Evolutionary conservation across 106 monocot genomes (phyloP).

Genomic region (Platanthera guangdongensis): DNA sequence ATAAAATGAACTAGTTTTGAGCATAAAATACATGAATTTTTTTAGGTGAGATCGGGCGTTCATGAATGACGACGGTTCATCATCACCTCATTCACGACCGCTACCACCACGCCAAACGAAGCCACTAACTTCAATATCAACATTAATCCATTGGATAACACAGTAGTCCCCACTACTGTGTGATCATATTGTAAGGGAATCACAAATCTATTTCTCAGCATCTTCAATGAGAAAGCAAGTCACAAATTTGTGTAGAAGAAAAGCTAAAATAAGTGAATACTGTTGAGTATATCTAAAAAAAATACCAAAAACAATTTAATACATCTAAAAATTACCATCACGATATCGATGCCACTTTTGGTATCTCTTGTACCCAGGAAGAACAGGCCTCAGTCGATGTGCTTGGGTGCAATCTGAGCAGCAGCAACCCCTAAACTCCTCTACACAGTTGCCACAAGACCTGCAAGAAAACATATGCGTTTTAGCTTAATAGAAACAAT

Average conservation of each 20-base stretch:
- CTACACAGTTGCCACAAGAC: slow-evolving; percentile 56
- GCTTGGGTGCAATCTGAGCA: slow-evolving; percentile 52
- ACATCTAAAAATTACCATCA: slow-evolving; percentile 15
- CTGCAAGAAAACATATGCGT: slow-evolving; percentile 26
- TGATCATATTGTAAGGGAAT: too few species aligned
- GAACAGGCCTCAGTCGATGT: slow-evolving; percentile 61
- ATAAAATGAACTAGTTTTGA: too few species aligned
- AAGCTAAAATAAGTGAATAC: not conserved
- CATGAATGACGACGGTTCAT: too few species aligned
- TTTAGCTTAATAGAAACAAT: not conserved
- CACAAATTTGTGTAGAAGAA: not conserved
- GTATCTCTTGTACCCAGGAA: slow-evolving; percentile 60
- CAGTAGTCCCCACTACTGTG: too few species aligned
- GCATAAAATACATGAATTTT: too few species aligned
- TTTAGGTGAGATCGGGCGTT: too few species aligned
- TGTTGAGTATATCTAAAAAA: not conserved
- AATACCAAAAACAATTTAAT: not conserved
- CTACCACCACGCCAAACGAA: too few species aligned
- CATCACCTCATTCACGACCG: too few species aligned
- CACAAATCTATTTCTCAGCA: too few species aligned
- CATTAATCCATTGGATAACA: too few species aligned
- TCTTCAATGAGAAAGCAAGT: not conserved
- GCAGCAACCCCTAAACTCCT: slow-evolving; percentile 71
- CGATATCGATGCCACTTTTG: slow-evolving; percentile 81
- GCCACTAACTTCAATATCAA: too few species aligned